phyloP scores from a whole-genome alignment of 495 filamentous ascomycete genomes.

The Xylaria venustula region DNA sequence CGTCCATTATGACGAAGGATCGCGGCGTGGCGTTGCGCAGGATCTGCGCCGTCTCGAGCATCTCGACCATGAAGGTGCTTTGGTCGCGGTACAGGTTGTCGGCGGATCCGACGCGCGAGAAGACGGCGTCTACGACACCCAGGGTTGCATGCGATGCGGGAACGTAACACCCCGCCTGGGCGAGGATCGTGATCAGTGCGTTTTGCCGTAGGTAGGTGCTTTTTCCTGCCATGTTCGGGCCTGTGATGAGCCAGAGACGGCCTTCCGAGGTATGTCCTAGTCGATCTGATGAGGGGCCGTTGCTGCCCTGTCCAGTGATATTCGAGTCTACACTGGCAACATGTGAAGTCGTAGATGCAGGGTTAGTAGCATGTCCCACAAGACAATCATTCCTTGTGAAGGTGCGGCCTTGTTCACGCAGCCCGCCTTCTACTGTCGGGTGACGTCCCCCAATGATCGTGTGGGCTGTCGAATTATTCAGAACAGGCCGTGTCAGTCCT shows the following conservation, averaged over 20 bases:
- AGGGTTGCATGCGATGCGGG: conserved; percentile 82
- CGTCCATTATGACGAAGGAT: conserved; percentile 98
- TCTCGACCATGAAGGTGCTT: conserved; percentile 93
- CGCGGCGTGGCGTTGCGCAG: conserved; percentile 62
- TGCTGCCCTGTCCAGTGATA: background rate
- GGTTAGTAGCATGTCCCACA: conserved; percentile 45
- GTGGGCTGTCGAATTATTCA: conserved; percentile 53
- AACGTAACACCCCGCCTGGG: conserved; percentile 88
- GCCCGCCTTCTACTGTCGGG: conserved; percentile 79
- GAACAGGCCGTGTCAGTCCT: conserved; percentile 65
- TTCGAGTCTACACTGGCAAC: background rate
- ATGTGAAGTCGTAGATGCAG: background rate
- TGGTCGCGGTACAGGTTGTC: conserved; percentile 91
- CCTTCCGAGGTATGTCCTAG: conserved; percentile 45
- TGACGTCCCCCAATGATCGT: conserved; percentile 79
- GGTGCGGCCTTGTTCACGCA: conserved; percentile 73
- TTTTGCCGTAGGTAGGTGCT: conserved; percentile 93
- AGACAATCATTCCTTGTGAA: conserved; percentile 90
- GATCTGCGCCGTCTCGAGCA: conserved; percentile 74
- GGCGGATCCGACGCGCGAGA: conserved; percentile 86
- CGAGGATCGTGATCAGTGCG: conserved; percentile 87
- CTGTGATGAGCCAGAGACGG: conserved; percentile 84
- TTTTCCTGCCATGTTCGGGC: conserved; percentile 99
- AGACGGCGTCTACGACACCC: conserved; percentile 87
- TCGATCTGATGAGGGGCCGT: background rate